Conservation (phyloP, 805 yeast genomes). For the Candida koratica region DNA sequence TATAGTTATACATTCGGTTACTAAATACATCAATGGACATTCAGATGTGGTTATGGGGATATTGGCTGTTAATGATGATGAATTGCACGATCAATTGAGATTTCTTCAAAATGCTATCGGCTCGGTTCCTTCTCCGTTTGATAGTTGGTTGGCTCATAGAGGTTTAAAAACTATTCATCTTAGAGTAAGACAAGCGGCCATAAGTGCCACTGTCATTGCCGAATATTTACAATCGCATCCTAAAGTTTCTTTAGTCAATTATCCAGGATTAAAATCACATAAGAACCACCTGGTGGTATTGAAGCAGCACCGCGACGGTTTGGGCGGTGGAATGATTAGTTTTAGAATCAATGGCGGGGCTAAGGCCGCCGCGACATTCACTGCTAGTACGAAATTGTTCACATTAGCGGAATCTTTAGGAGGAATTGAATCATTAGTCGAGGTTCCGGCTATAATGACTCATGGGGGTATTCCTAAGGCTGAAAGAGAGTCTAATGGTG, state of each 20-base stretch:
- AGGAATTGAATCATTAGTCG: constrained; percentile 80
- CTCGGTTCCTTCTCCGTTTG: constrained; percentile 86
- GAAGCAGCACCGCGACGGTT: constrained; percentile 75
- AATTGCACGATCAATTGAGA: constrained; percentile 57
- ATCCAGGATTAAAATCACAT: constrained; percentile 76
- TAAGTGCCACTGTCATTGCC: constrained; percentile 65
- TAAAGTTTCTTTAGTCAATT: constrained; percentile 64
- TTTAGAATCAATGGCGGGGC: constrained; percentile 85
- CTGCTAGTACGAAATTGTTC: constrained; percentile 70
- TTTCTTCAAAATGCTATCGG: constrained; percentile 87
- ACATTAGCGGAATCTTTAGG: constrained; percentile 89
- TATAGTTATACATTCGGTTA: constrained; percentile 82
- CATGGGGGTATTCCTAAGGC: constrained; percentile 85
- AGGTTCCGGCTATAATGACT: constrained; percentile 89
- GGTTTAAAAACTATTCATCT: constrained; percentile 84
- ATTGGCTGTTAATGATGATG: constrained; percentile 63
- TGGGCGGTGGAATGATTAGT: constrained; percentile 91
- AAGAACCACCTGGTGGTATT: constrained; percentile 58
- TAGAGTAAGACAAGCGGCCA: constrained; percentile 67
- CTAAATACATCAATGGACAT: constrained; percentile 90
- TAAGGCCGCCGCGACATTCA: constrained; percentile 67
- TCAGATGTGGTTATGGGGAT: constrained; percentile 89
- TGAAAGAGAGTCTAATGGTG: constrained; percentile 76
- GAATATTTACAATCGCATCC: constrained; percentile 51
- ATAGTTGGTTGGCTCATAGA: constrained; percentile 89